Base-by-base conservation (phyloP, 352 stramenopile genomes). In the Globisporangium solare region DNA sequence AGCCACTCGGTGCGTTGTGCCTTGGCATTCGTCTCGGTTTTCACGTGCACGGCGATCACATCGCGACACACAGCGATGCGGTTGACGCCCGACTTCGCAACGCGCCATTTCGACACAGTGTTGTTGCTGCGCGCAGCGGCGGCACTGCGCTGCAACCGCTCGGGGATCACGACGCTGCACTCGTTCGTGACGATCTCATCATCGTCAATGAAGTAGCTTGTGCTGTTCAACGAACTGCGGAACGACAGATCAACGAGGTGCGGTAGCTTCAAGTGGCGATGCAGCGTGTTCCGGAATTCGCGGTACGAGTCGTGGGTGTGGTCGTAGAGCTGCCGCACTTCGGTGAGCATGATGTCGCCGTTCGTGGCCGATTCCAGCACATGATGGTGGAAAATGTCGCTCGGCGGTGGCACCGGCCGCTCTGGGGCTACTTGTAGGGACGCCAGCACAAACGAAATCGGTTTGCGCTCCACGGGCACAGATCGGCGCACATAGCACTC, bases 241-340 rank as follows among this genome's bases (percentile, higher is more conserved):
- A 92, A 75, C 15, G 82, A 79, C 10, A 92, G 58, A 32, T 88
- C 77, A 6, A 89, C 75, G 20, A 92, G 68, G 55, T 86, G 81
- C 21, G 67, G 57, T 17, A 92, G 65, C 41, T 89, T 77, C 24
- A 89, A 57, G 47, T 88, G 74, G 3, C 69, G 67, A 40, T 89
- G 82, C 11, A 92, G 54, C 15, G 64, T 73, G 13, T 56, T 47
- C 22, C 82, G 79, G 57, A 89, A 89, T 31, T 81, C 71, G 13
- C 70, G 73, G 42, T 89, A 76, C 20, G 68, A 63, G 20, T 86
- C 75, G 60, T 88, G 70, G 17, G 78, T 87, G 55, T 80, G 69
- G 55, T 87, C 74, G 50, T 81, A 92, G 3, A 92, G 51, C 56
- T 82, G 68, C 3, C 70, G 72, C 3, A 92, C 82, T 51, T 89